Evolutionary conservation across 768 basidiomycete species (phyloP), one percentile per base, ranked within the genome.

Genomic region (Lepiota subincarnata): DNA sequence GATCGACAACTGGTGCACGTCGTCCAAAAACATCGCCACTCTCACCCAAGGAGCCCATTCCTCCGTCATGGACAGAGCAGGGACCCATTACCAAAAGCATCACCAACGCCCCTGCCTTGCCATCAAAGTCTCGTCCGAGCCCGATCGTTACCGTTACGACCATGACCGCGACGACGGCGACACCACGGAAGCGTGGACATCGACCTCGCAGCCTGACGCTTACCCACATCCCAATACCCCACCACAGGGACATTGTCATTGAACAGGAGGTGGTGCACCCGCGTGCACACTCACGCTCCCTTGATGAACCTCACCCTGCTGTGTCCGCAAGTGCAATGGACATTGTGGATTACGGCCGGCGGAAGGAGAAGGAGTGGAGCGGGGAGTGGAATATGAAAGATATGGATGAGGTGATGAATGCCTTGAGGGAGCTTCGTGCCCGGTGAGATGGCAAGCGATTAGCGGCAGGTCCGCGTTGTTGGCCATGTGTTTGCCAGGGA

Each of bases 311-410:
- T 10, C 36, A 40, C 18, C 18, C 36, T 6, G 45, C 49, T 14
- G 43, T 42, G 12, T 22, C 39, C 22, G 43, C 48, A 22, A 28
- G 35, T 7, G 47, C 53, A 12, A 31, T 57, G 34, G 43, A 43
- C 14, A 36, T 20, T 10, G 41, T 40, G n/a, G 63, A 62, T 13
- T 66, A 50, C 50, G 63, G 67, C 18, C 61, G 62, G 36, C 55
- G 69, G 35, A 70, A 69, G 59, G 68, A 70, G 57, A 61, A 60
- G 43, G 71, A 71, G 45, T 73, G 71, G 71, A 71, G 67, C 50
- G 71, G 71, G 8, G 69, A 71, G 52, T 73, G 71, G 71, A 73
- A 73, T 55, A 40, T 68, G 18, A 57, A 55, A 50, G 70, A 73
- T 59, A 69, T 73, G 66, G 62, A 65, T 13, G 66, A 68, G 38